Evolutionary conservation across 2,329 filamentous ascomycete species (phyloP).

Genomic region (Hawksworthiomyces lignivorus): DNA sequence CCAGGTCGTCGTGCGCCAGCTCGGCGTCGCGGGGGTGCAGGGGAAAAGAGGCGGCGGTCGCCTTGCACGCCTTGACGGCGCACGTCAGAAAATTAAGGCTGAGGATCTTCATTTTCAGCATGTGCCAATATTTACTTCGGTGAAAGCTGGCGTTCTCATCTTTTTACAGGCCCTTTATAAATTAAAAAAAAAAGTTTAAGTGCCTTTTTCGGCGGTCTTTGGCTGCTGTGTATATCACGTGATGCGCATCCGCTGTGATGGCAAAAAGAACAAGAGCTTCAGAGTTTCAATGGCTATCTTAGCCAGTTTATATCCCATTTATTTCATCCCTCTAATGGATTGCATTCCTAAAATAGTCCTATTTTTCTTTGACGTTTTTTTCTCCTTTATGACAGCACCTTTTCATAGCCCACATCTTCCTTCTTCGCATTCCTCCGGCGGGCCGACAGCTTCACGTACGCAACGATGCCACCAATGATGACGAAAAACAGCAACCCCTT

Average conservation of each 20-base stretch:
- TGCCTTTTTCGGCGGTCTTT: not conserved
- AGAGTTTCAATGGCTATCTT: too few species aligned
- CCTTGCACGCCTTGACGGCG: conserved; percentile 91
- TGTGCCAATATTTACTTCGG: too few species aligned
- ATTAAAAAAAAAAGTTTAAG: not conserved
- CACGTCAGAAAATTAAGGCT: conserved; percentile 96
- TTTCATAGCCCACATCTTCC: conserved; percentile 32
- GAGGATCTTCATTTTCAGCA: conserved; percentile 98
- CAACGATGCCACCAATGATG: conserved; percentile 36
- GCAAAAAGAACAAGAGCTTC: too few species aligned
- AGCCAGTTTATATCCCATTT: too few species aligned
- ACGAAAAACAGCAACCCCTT: conserved; percentile 44
- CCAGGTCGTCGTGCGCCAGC: conserved; percentile 75
- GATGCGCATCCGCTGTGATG: not conserved
- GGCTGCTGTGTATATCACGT: not conserved
- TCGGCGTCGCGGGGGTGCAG: conserved; percentile 89
- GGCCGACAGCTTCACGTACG: conserved; percentile 34
- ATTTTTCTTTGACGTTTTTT: too few species aligned
- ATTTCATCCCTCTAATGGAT: too few species aligned
- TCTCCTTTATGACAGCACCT: conserved; percentile 31
- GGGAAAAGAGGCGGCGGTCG: conserved; percentile 70
- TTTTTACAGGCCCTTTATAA: too few species aligned
- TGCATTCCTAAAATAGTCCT: too few species aligned
- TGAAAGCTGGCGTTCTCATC: too few species aligned
- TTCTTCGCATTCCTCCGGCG: conserved; percentile 23